Evolutionary conservation across 2,329 filamentous ascomycete genomes (phyloP).

Genomic region (Neurospora sp.): DNA sequence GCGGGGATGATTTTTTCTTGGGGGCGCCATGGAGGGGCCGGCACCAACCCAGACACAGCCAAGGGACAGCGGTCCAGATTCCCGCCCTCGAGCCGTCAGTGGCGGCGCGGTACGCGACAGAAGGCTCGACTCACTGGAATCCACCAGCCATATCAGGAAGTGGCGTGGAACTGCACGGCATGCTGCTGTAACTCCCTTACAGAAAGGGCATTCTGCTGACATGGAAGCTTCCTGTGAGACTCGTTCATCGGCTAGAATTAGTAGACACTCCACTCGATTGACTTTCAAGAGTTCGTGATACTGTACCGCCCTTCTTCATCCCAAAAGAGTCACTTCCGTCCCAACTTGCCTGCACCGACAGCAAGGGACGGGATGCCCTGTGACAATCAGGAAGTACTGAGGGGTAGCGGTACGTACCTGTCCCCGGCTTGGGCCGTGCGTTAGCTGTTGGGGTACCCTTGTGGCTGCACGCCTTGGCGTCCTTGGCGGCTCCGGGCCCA

Average conservation of each 20-base stretch:
- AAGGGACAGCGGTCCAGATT: background rate
- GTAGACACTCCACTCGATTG: background rate
- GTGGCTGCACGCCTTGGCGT: background rate
- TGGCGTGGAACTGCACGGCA: background rate
- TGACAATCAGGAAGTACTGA: background rate
- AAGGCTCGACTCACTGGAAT: background rate
- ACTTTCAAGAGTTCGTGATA: background rate
- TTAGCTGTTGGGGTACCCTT: background rate
- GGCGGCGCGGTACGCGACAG: background rate
- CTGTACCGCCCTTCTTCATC: background rate
- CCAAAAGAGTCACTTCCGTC: background rate
- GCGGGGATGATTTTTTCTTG: slow-evolving; percentile 10
- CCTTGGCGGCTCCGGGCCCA: background rate
- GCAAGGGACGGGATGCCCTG: background rate
- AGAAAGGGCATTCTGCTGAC: background rate
- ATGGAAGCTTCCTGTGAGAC: background rate
- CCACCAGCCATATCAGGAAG: background rate
- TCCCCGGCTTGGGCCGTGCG: background rate
- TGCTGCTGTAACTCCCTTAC: background rate
- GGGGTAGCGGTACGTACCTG: background rate
- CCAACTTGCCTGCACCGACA: background rate
- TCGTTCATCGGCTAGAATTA: background rate
- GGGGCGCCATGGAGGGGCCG: background rate
- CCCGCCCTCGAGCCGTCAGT: background rate
- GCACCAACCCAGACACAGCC: background rate